A percentile compares a stretch with the other conserved stretches of the same genome.
These are phyloP conservation scores for Taxillus chinensis DNA, from an alignment of 164 flowering plant species.

Conservation along the genomic window DNA sequence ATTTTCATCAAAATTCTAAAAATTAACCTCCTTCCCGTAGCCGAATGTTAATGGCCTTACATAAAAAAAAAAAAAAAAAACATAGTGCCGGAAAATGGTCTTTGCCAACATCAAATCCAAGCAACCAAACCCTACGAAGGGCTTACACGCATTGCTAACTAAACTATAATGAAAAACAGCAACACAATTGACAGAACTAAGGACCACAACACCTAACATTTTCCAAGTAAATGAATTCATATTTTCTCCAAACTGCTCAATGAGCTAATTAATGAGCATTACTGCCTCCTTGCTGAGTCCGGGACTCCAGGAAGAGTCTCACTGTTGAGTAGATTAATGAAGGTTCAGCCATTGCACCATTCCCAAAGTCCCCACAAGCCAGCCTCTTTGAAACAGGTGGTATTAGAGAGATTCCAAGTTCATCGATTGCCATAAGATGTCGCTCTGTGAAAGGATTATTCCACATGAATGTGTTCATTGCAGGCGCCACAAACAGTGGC, in stretches of 20 bases:
- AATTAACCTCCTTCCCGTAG: too few species aligned
- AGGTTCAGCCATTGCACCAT: conserved; percentile 97
- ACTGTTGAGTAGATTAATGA: conserved; percentile 57
- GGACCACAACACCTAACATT: too few species aligned
- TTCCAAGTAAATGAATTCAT: too few species aligned
- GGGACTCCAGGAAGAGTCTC: conserved; percentile 49
- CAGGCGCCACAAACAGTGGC: conserved; percentile 82
- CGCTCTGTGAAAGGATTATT: conserved; percentile 72
- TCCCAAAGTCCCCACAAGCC: conserved; percentile 86
- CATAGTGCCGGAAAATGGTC: too few species aligned
- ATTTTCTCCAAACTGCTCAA: not conserved
- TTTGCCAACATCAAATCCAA: too few species aligned
- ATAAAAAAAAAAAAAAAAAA: too few species aligned
- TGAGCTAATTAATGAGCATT: conserved; percentile 1
- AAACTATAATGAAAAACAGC: too few species aligned
- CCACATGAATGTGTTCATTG: conserved; percentile 98
- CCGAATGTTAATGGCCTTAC: too few species aligned
- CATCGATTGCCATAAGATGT: conserved; percentile 55
- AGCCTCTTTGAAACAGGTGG: conserved; percentile 74
- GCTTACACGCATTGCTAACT: too few species aligned
- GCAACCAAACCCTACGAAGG: too few species aligned
- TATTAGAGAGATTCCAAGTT: conserved; percentile 66
- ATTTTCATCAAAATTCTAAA: too few species aligned
- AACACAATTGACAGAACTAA: too few species aligned
- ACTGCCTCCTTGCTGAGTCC: conserved; percentile 14